These are phyloP conservation scores for Clonostachys byssicola DNA, from an alignment of 2,329 filamentous ascomycete genomes.

Conservation along the genomic window DNA sequence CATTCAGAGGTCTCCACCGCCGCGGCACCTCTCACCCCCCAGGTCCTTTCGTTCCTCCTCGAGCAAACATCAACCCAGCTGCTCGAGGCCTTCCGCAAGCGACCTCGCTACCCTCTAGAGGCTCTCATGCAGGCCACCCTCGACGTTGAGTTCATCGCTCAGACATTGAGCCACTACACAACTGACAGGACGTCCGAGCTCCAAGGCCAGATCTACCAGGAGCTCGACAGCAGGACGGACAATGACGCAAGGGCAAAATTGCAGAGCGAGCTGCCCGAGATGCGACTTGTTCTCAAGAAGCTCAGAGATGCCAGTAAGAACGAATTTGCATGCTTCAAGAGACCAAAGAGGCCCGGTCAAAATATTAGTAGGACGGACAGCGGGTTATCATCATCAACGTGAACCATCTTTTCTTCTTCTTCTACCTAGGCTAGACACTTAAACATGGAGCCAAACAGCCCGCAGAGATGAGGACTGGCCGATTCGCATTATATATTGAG, in stretches of 20 bases:
- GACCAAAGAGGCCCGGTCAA: slow-evolving; percentile 43
- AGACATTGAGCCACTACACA: slow-evolving; percentile 87
- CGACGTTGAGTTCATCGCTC: slow-evolving; percentile 94
- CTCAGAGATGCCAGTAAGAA: slow-evolving; percentile 77
- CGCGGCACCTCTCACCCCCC: slow-evolving; percentile 68
- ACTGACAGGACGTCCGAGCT: slow-evolving; percentile 76
- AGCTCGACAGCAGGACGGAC: slow-evolving; percentile 84
- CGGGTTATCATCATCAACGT: slow-evolving; percentile 15
- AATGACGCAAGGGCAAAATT: slow-evolving; percentile 76
- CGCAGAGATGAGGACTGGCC: no score
- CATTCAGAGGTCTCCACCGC: slow-evolving; percentile 87
- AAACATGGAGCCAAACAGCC: no score
- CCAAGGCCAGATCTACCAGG: slow-evolving; percentile 88
- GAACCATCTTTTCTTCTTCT: neutral
- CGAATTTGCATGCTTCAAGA: slow-evolving; percentile 84
- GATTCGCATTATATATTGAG: no score
- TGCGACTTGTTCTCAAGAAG: slow-evolving; percentile 82
- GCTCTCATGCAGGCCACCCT: slow-evolving; percentile 95
- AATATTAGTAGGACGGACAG: slow-evolving; percentile 23
- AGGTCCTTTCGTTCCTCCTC: slow-evolving; percentile 82
- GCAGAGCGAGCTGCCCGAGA: slow-evolving; percentile 83
- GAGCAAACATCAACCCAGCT: slow-evolving; percentile 77
- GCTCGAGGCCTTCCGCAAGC: slow-evolving; percentile 72
- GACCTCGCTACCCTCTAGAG: slow-evolving; percentile 67
- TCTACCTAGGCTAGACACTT: no score